Base-by-base conservation (phyloP, 2,329 filamentous ascomycete species). In the Phialemonium atrogriseum region DNA sequence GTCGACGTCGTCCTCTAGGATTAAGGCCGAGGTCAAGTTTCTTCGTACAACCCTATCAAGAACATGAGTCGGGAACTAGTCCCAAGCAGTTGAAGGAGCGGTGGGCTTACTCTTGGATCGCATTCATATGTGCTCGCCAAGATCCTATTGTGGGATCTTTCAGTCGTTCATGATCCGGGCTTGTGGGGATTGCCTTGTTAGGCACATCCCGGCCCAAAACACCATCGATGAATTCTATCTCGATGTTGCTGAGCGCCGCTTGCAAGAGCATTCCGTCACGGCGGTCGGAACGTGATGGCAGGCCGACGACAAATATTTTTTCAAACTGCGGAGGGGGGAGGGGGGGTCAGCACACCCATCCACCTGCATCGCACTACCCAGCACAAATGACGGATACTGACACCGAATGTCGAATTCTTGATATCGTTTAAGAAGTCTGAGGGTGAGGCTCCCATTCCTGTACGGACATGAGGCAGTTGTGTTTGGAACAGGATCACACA, bases 1-100 rank as follows among this genome's bases (percentile, higher is more conserved):
- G 42, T 67, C 64, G n/a, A 56, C 55, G 34, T 68, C 63, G 38
- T 68, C 63, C 47, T 68, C 64, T 25, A 67, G 46, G 25, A 66
- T 62, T 3, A 66, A 43, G 2, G 62, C 61, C 0, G 57, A 56
- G 2, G 44, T 39, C 7, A 64, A 46, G 10, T 52, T 48, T 12
- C 59, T 48, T 8, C 54, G 47, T 8, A 66, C 52, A 16, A 67
- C 48, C 17, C 52, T 54, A 10, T 28, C 37, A 28, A 8, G 11
- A 2, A 7, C 7, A 14, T 21, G 25, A 32, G 28, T 34, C n/a
- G n/a, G n/a, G n/a, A n/a, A n/a, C n/a, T n/a, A n/a, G n/a, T n/a
- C n/a, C n/a, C 16, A n/a, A 18, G n/a, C 7, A 5, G 10, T 4
- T 20, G 9, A 16, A 17, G 17, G 10, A 13, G 7, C 5, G 14